Percentiles rank a stretch among this genome's conserved stretches.
phyloP scores from a whole-genome alignment of 176 grass and related monocot species.

The Carex myosuroides region DNA sequence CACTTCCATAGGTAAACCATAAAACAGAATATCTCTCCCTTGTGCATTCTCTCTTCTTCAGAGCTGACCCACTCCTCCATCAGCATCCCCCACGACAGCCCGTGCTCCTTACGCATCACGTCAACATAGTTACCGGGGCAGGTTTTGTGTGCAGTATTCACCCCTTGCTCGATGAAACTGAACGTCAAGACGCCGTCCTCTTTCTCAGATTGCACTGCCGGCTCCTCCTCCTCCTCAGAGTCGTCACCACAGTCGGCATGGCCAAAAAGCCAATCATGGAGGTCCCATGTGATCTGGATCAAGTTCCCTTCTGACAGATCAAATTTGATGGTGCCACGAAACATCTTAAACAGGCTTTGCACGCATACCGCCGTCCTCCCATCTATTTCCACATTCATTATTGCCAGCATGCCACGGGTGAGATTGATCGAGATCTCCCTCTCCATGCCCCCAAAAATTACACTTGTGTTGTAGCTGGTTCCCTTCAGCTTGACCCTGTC shows the following conservation, averaged over 20 bases:
- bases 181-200: conserved; percentile 4
- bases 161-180: conserved; percentile 6
- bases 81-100: neutral
- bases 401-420: conserved; percentile 10
- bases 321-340: neutral
- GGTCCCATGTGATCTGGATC: conserved; percentile 39
- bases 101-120: neutral
- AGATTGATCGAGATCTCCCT: neutral
- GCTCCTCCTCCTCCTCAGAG: neutral
- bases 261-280: conserved; percentile 8
- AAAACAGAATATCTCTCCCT: conserved; percentile 5
- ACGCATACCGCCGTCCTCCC: neutral
- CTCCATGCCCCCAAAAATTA: neutral
- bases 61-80: conserved; percentile 1
- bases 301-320: conserved; percentile 7
- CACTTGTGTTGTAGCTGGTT: neutral
- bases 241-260: neutral
- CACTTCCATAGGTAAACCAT: neutral
- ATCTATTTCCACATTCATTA: conserved; percentile 7
- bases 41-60: conserved; percentile 15
- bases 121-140: neutral
- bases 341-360: conserved; percentile 11
- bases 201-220: neutral
- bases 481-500: conserved; percentile 4
- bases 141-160: neutral